phyloP scores from a whole-genome alignment of 106 monocot genomes.

The Dactylorhiza incarnata region DNA sequence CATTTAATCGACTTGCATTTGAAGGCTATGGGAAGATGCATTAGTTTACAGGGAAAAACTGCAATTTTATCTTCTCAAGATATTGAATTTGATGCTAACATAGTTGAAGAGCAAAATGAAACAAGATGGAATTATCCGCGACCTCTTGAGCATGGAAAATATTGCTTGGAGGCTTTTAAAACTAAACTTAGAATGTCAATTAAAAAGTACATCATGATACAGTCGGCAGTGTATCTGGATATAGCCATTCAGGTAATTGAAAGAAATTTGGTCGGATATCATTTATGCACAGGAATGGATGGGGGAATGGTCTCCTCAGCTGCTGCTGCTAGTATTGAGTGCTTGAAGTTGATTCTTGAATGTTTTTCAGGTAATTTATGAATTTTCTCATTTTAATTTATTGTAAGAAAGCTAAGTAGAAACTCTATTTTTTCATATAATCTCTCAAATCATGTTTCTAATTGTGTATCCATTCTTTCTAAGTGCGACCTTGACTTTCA shows the following conservation, averaged over 20 bases:
- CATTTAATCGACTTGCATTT: slow-evolving; percentile 56
- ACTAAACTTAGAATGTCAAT: slow-evolving; percentile 57
- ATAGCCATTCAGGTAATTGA: slow-evolving; percentile 51
- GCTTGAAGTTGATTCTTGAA: slow-evolving; percentile 68
- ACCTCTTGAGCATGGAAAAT: slow-evolving; percentile 11
- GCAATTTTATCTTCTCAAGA: slow-evolving; percentile 67
- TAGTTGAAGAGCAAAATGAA: slow-evolving; percentile 20
- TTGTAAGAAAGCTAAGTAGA: neutral
- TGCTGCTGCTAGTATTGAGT: slow-evolving; percentile 77
- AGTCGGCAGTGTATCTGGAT: slow-evolving; percentile 23
- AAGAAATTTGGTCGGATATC: slow-evolving; percentile 59
- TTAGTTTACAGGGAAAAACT: slow-evolving; percentile 64
- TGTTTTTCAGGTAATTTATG: slow-evolving; percentile 43
- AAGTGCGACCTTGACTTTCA: slow-evolving; percentile 23
- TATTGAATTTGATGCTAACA: slow-evolving; percentile 42
- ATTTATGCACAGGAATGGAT: slow-evolving; percentile 43
- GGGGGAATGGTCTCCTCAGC: slow-evolving; percentile 54
- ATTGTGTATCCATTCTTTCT: slow-evolving; percentile 10
- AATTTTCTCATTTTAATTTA: slow-evolving; percentile 4
- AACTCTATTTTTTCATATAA: no score
- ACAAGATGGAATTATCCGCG: slow-evolving; percentile 9
- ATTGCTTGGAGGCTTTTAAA: slow-evolving; percentile 43
- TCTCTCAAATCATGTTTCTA: no score
- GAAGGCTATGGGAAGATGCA: slow-evolving; percentile 75
- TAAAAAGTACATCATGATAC: slow-evolving; percentile 36